Evolutionary conservation across 2,329 filamentous ascomycete genomes (phyloP).

Genomic region (Didymellaceae sp.): DNA sequence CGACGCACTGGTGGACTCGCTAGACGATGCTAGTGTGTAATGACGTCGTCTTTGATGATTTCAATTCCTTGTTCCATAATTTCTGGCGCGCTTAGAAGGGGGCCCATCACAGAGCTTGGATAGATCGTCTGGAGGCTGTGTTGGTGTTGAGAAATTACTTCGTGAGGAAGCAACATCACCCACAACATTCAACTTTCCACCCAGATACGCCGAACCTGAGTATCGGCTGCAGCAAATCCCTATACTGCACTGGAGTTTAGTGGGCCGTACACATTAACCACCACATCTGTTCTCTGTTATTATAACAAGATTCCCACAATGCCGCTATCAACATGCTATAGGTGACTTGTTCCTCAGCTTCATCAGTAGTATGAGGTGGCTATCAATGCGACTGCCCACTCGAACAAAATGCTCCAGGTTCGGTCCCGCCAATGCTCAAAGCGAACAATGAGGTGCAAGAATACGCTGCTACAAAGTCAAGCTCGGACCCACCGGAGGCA

Average conservation of each 20-base stretch:
- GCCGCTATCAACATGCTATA: not conserved
- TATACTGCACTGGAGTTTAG: too few species aligned
- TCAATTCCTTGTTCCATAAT: conserved; percentile 11
- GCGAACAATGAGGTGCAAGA: too few species aligned
- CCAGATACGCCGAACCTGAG: too few species aligned
- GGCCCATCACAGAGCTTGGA: conserved; percentile 3
- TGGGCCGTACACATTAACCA: too few species aligned
- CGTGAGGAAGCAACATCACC: not conserved
- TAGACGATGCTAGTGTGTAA: conserved; percentile 1
- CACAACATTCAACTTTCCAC: not conserved
- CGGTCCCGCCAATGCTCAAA: too few species aligned
- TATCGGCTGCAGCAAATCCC: too few species aligned
- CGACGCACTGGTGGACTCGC: conserved; percentile 11
- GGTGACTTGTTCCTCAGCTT: not conserved
- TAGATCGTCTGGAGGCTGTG: conserved; percentile 2
- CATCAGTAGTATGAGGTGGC: conserved; percentile 1
- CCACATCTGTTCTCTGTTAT: too few species aligned
- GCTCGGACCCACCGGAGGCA: too few species aligned
- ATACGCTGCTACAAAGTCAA: too few species aligned
- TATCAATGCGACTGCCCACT: too few species aligned
- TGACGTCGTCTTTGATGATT: conserved; percentile 10
- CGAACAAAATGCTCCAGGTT: too few species aligned
- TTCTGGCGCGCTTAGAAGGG: conserved; percentile 6
- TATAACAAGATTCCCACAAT: not conserved
- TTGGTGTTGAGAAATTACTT: not conserved